Evolutionary conservation across 768 basidiomycete species (phyloP), one percentile per base, ranked within the genome.

Genomic region (Leccinum variicolor): DNA sequence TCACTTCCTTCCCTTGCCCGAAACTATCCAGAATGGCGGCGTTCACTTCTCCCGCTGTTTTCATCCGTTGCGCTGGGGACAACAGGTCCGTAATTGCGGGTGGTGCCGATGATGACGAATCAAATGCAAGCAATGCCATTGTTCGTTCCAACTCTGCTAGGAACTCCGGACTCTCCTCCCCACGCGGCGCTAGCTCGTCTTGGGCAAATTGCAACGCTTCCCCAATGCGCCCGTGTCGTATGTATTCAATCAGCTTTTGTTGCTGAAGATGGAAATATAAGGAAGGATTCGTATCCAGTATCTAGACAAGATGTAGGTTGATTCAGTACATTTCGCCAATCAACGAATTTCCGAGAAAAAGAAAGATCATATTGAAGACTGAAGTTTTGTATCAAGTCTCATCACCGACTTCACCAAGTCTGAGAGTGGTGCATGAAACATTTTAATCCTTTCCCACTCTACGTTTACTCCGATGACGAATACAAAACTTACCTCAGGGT

Each of bases 381-480:
- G 89, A 90, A 92, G 89, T 87, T 88, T 85, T 80, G 79, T 83
- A 79, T 77, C 50, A 65, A 72, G 67, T 85, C 73, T 95, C 94
- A 87, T 91, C 94, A 94, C 77, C 80, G 88, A 84, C 89, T 84
- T 72, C 55, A 72, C 68, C 68, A 76, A 80, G 86, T 77, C 86
- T 97, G 80, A 84, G 94, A 87, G 93, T 96, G 94, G 95, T 97
- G 94, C 95, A 97, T 97, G 92, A 90, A 88, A 84, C 72, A 68
- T 66, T 92, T 77, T 88, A 94, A 96, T 96, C 94, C 78, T 91
- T 73, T 77, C 72, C 69, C 43, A 59, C 54, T 54, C 45, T 43
- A 31, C 46, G 51, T 8, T 23, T 48, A 50, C 25, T 23, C 21
- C 0, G 36, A 50, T 33, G 36, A 66, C 13, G 55, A 55, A 55